phyloP scores from a whole-genome alignment of 2,329 filamentous ascomycete genomes.

The Tolypocladium amazonense region DNA sequence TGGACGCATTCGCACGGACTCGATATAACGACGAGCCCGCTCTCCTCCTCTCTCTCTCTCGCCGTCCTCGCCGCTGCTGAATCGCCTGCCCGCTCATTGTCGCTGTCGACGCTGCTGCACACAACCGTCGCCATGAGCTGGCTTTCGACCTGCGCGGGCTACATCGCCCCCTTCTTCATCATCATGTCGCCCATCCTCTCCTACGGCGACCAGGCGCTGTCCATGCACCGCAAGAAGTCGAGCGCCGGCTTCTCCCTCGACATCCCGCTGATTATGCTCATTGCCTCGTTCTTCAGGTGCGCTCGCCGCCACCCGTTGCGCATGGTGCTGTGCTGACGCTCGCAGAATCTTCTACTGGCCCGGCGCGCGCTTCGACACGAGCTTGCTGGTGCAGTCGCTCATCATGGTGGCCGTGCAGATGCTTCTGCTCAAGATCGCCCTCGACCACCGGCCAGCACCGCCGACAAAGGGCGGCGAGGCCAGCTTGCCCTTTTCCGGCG shows the following conservation, averaged over 20 bases:
- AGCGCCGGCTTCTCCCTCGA: constrained; percentile 61
- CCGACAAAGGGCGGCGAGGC: constrained; percentile 51
- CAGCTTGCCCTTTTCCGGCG: constrained; percentile 50
- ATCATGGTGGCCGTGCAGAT: constrained; percentile 56
- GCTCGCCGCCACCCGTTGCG: constrained; percentile 4
- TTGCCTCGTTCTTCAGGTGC: constrained; percentile 55
- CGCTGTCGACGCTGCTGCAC: not conserved
- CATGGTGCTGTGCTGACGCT: constrained; percentile 8
- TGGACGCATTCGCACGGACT: not conserved
- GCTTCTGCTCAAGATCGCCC: constrained; percentile 54
- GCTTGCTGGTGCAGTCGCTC: constrained; percentile 53
- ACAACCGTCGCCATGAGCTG: constrained; percentile 24
- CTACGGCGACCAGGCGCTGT: constrained; percentile 54
- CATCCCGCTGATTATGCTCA: constrained; percentile 62
- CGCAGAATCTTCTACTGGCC: constrained; percentile 60
- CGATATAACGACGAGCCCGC: not conserved
- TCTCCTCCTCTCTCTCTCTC: not conserved
- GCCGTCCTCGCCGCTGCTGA: not conserved
- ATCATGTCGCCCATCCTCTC: constrained; percentile 53
- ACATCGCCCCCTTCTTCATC: constrained; percentile 52
- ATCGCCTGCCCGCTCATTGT: not conserved
- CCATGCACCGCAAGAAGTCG: constrained; percentile 53
- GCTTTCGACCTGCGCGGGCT: constrained; percentile 39
- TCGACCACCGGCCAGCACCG: constrained; percentile 53
- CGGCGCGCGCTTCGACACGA: constrained; percentile 52